A percentile compares a stretch with the other conserved stretches of the same genome.
phyloP scores from a whole-genome alignment of 148 eudicot genomes.

The Beta vulgaris region DNA sequence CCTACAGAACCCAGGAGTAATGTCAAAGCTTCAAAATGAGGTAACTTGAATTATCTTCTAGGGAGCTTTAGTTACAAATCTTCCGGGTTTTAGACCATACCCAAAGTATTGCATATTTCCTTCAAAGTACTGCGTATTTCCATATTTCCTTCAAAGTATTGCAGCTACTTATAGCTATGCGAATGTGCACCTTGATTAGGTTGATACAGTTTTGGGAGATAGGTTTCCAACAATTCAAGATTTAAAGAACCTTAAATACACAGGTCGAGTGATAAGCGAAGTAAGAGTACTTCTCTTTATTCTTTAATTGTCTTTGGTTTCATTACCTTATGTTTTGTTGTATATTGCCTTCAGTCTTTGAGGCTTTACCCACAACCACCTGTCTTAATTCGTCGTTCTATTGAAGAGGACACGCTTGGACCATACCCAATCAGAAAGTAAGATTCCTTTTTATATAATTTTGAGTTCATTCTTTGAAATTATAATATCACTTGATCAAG shows the following conservation, averaged over 20 bases:
- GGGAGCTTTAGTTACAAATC: background rate
- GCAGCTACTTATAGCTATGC: background rate
- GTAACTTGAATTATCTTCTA: conserved; percentile 28
- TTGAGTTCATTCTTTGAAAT: too few species aligned
- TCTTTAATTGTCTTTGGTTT: background rate
- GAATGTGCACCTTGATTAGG: conserved; percentile 39
- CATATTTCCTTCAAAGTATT: background rate
- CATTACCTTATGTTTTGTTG: background rate
- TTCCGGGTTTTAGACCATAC: too few species aligned
- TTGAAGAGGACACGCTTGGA: conserved; percentile 74
- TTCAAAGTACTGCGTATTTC: too few species aligned
- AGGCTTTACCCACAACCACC: conserved; percentile 99
- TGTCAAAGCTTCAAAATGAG: conserved; percentile 91
- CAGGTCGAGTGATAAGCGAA: conserved; percentile 92
- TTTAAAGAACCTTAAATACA: conserved; percentile 89
- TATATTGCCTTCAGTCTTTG: conserved; percentile 57
- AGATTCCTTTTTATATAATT: background rate
- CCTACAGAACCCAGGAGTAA: conserved; percentile 72
- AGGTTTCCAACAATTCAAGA: conserved; percentile 85
- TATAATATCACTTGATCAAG: too few species aligned
- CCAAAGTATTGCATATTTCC: too few species aligned
- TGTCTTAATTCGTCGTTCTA: conserved; percentile 90
- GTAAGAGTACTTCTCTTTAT: conserved; percentile 41
- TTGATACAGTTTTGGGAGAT: conserved; percentile 92
- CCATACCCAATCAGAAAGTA: conserved; percentile 89